Conservation (phyloP, 1,139 yeast species). For the Petasospora rhodanensis region DNA sequence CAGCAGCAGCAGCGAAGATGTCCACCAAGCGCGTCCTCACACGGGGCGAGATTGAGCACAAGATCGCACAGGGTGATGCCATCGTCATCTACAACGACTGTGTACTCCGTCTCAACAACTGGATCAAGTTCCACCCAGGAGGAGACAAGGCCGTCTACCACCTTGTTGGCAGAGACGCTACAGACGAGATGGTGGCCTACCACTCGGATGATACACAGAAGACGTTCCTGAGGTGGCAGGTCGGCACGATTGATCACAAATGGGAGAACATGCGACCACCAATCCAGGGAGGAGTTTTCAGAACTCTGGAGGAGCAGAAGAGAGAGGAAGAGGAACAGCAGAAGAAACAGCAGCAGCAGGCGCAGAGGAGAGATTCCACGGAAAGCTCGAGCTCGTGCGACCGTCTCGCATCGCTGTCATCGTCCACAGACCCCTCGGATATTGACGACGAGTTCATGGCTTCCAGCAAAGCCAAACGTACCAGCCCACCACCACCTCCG, state of each 20-base stretch:
- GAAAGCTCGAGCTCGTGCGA: too few relatives aligned
- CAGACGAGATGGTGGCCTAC: constrained; percentile 85
- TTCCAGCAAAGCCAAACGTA: background rate
- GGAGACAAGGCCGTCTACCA: constrained; percentile 83
- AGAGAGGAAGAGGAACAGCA: background rate
- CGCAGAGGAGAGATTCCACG: too few relatives aligned
- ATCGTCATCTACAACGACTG: constrained; percentile 59
- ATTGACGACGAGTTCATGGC: constrained; percentile 8
- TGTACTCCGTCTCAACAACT: constrained; percentile 62
- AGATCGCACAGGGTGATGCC: constrained; percentile 63
- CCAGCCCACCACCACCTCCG: background rate
- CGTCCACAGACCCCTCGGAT: constrained; percentile 17
- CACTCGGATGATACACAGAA: constrained; percentile 57
- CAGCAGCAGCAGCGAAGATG: constrained; percentile 16
- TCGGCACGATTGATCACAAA: constrained; percentile 56
- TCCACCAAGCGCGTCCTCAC: constrained; percentile 23
- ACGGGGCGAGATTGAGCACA: constrained; percentile 39
- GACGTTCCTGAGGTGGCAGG: constrained; percentile 48
- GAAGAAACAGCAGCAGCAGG: background rate
- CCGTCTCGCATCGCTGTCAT: background rate
- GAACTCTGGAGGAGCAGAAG: constrained; percentile 24
- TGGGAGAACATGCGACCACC: constrained; percentile 86
- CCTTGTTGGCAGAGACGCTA: constrained; percentile 85
- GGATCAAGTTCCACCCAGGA: constrained; percentile 81
- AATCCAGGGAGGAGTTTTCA: constrained; percentile 72